phyloP scores from a whole-genome alignment of 768 basidiomycete species.

The Kwoniella heveanensis region DNA sequence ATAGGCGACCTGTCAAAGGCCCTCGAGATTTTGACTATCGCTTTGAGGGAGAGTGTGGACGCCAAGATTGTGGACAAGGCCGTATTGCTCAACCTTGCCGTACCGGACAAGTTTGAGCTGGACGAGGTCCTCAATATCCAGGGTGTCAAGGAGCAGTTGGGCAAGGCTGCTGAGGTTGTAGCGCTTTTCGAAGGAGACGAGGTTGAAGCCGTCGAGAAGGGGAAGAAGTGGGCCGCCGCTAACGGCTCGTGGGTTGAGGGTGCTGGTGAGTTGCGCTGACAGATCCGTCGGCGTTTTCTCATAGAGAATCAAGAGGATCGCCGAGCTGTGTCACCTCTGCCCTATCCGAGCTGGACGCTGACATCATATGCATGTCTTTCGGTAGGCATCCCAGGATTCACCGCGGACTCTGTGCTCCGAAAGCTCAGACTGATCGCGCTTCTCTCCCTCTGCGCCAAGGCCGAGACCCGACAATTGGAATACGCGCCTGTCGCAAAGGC shows the following conservation, averaged over 20 bases:
- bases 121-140: constrained; percentile 37
- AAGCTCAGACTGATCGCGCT: constrained; percentile 53
- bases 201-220: constrained; percentile 41
- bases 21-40: constrained; percentile 41
- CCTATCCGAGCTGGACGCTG: too few relatives aligned
- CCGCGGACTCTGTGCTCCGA: constrained; percentile 39
- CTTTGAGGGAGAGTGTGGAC: constrained; percentile 27
- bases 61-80: constrained; percentile 40
- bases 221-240: constrained; percentile 39
- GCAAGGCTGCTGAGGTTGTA: constrained; percentile 41
- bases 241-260: constrained; percentile 43
- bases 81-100: constrained; percentile 38
- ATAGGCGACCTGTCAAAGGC: constrained; percentile 31
- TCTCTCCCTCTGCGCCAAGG: constrained; percentile 36
- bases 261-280: constrained; percentile 35
- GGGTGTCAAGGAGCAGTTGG: constrained; percentile 37
- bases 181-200: constrained; percentile 48
- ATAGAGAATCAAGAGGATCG: too few relatives aligned
- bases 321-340: too few relatives aligned
- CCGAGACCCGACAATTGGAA: constrained; percentile 32
- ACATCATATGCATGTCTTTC: too few relatives aligned
- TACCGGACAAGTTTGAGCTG: constrained; percentile 40
- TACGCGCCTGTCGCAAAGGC: constrained; percentile 46
- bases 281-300: neutral
- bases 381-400: constrained; percentile 37